Evolutionary conservation across 2,329 filamentous ascomycete species (phyloP).

Genomic region (Aspergillus amoenus): DNA sequence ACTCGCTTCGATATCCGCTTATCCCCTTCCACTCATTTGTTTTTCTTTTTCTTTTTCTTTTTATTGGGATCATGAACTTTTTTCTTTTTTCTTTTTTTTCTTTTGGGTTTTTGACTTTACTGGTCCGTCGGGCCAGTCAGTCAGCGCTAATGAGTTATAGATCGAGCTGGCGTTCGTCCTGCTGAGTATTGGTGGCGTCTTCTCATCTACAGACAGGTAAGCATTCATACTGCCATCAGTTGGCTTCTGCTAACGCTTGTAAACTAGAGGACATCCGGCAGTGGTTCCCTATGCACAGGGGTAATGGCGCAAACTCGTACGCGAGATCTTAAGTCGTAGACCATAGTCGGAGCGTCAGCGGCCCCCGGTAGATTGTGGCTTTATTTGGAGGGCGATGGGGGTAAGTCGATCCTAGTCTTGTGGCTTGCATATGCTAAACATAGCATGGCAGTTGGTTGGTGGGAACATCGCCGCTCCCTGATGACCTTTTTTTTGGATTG

Average conservation of each 20-base stretch:
- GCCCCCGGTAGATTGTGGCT: constrained; percentile 6
- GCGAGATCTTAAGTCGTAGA: constrained; percentile 8
- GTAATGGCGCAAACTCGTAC: constrained; percentile 19
- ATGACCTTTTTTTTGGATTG: no score
- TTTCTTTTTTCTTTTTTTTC: neutral
- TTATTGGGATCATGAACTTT: neutral
- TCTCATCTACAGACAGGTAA: constrained; percentile 12
- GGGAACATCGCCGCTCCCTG: neutral
- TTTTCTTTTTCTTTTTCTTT: neutral
- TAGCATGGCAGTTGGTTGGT: neutral
- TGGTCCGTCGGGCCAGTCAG: constrained; percentile 16
- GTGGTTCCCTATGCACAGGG: constrained; percentile 15
- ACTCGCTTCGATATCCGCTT: neutral
- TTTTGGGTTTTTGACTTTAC: neutral
- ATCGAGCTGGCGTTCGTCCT: constrained; percentile 18
- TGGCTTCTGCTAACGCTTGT: neutral
- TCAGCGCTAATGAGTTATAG: constrained; percentile 20
- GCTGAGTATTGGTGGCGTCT: constrained; percentile 19
- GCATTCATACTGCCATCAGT: neutral
- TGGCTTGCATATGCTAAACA: neutral
- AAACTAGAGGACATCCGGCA: constrained; percentile 8
- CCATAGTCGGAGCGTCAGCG: constrained; percentile 13
- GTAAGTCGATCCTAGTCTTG: constrained; percentile 1
- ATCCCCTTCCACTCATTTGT: neutral
- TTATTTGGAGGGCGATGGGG: constrained; percentile 10